Evolutionary conservation across 225 moss, liverwort and hornwort species (phyloP), one percentile per base, ranked within the genome.

Genomic region (Pseudoscleropodium purum): DNA sequence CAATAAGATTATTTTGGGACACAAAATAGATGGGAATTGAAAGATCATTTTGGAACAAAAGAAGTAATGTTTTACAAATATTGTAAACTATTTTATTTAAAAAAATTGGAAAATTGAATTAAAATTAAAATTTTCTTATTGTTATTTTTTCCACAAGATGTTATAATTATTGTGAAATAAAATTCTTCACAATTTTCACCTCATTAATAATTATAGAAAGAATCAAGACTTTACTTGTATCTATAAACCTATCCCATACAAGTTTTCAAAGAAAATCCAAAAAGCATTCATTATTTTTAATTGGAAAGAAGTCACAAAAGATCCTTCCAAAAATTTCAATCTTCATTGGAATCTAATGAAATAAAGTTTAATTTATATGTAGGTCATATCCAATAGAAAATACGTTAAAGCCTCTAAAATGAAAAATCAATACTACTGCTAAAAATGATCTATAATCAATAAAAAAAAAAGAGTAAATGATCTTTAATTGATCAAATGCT

Each of bases 301-400:
- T 0, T 9, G 0, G 6, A 73, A 43, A 43, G 16, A 5, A 6
- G 25, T 45, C 10, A 29, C 17, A 73, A 43, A 0, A 27, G 1
- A 27, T 45, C 16, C 41, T 41, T 72, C 1, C 1, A 15, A 72
- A 5, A 15, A 9, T 5, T 45, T 10, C 10, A 74, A 45, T 30
- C 45, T 13, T 45, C 45, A 74, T 45, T 16, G 0, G 1, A 75
- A 30, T 47, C 2, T 47, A 31, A 11, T 30, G 18, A 47, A 47
- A 47, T 75, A 75, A 47, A 49, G 1, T 7, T 49, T 30, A 11
- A 31, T 49, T 75, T 45, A 30, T 4, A 47, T 31, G 2, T 30
- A 18, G 4, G 4, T 75, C 11, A 31, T 75, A 49, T 31, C 6
- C 7, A 11, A 18, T 19, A 31, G 11, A 49, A 19, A 10, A 0